Percentiles rank a stretch among this genome's conserved stretches.
Evolutionary conservation across 202 grass and related monocot species (phyloP).

Genomic region (Setaria viridis): DNA sequence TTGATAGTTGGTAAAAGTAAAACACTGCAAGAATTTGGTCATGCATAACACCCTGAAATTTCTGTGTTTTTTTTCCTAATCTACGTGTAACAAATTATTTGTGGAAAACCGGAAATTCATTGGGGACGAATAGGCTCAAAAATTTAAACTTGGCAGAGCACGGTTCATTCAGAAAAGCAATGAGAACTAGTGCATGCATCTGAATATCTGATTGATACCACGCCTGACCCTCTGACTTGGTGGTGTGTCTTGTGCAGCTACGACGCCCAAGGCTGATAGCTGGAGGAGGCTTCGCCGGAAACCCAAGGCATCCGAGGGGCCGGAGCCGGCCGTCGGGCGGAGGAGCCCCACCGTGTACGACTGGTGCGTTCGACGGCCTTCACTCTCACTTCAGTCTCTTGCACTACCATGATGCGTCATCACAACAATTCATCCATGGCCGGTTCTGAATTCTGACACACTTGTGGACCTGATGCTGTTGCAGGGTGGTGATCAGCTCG

Average conservation of each 20-base stretch:
- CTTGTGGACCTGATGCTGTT: background rate
- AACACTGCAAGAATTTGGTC: background rate
- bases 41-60: background rate
- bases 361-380: constrained; percentile 52
- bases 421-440: background rate
- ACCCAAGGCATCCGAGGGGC: constrained; percentile 35
- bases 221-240: background rate
- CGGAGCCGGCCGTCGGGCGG: constrained; percentile 48
- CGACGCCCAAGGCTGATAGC: constrained; percentile 41
- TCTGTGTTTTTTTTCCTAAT: background rate
- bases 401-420: background rate
- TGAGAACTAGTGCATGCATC: constrained; percentile 27
- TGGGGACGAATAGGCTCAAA: background rate
- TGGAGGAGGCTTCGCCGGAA: constrained; percentile 59
- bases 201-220: background rate
- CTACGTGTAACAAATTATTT: background rate
- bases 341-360: constrained; percentile 91
- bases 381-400: background rate
- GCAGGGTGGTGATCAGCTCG: constrained; percentile 79
- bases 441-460: background rate
- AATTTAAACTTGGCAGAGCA: background rate
- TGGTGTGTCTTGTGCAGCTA: constrained; percentile 36
- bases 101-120: background rate
- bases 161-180: constrained; percentile 14
- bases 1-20: background rate